Base-by-base conservation (phyloP, 108 stramenopile genomes). In the Aurantiochytrium sp. region DNA sequence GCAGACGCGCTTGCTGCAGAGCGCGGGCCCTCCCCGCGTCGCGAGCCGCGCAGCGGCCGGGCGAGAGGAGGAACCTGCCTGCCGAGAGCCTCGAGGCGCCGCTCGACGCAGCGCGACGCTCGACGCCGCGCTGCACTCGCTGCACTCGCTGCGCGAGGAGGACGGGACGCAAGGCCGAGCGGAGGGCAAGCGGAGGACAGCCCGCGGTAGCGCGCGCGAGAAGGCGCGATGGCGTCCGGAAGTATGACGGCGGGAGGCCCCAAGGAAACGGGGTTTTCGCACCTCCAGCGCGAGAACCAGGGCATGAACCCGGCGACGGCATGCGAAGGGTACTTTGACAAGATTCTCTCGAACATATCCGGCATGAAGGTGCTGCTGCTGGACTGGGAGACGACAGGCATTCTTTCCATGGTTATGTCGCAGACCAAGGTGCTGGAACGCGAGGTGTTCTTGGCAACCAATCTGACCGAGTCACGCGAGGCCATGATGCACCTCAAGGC, bases 341-440 rank as follows among this genome's bases (percentile, higher is more conserved):
- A 97, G 44, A 92, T 98, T 29, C 92, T 97, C 19, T 92, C 93
- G 44, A 45, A 4, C 6, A 88, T 90, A 58, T 58, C 90, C 45
- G 97, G 96, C 16, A 99, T 99, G 98, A 99, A 99, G 92, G 96
- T 95, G 5, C 93, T 99, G 5, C 92, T 99, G 71, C 93, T 99
- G 72, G 98, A 99, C 93, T 94, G 92, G 35, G 88, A 91, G 25
- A 99, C 98, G 83, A 90, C 87, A 47, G 83, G 59, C 5, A 90
- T 90, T 28, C 47, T 90, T 23, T 94, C 95, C 59, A 96, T 95
- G 60, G 97, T 97, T 0, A 95, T 96, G 57, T 94, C 96, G 16
- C 97, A 97, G 89, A 95, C 96, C 10, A 96, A 98, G 91, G 96
- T 98, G 35, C 59, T 98, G 57, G 90, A 90, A 42, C 90, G 94